Base-by-base conservation (phyloP, 306 rosid species). In the Trifolium pratense region DNA sequence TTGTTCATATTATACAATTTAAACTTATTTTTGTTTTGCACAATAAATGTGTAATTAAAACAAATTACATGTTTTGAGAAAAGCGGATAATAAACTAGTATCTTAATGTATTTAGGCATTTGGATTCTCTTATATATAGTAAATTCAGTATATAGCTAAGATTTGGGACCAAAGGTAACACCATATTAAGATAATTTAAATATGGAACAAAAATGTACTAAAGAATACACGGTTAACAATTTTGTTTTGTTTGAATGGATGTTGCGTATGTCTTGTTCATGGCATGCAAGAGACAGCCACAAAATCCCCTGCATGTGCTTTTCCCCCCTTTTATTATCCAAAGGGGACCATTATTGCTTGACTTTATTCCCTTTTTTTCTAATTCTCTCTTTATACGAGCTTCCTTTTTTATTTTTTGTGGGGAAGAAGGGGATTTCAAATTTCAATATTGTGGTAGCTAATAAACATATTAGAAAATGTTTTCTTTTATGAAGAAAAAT, bases 231-330 rank as follows among this genome's bases (percentile, higher is more conserved):
- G 40, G 12, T 73, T 73, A 68, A 58, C 78, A 23, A 66, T 34
- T 31, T 72, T 76, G 74, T 60, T 26, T 25, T 20, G 5, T 60
- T 26, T 25, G 7, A 10, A 73, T 68, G 83, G 66, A 80, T 80
- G 76, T 74, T 80, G 72, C 68, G 68, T 74, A 60, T 79, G 79
- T 58, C 64, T 79, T 79, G 59, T 59, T 74, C 49, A 25, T 48
- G 51, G 73, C 84, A 52, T 62, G 84, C 80, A 61, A 79, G 49
- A 69, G 74, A 65, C 78, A 80, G 32, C 61, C 75, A 37, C 66
- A 61, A 71, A 59, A 76, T 55, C 71, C 37, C 60, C 36, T 60
- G 37, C 79, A 76, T 66, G 75, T 66, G 85, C 81, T 62, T 81
- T 80, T 29, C 55, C 75, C 37, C 25, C 68, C 60, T 70, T n/a